These are phyloP conservation scores for Phaffia australis DNA, from an alignment of 768 basidiomycete species.

Conservation along the genomic window DNA sequence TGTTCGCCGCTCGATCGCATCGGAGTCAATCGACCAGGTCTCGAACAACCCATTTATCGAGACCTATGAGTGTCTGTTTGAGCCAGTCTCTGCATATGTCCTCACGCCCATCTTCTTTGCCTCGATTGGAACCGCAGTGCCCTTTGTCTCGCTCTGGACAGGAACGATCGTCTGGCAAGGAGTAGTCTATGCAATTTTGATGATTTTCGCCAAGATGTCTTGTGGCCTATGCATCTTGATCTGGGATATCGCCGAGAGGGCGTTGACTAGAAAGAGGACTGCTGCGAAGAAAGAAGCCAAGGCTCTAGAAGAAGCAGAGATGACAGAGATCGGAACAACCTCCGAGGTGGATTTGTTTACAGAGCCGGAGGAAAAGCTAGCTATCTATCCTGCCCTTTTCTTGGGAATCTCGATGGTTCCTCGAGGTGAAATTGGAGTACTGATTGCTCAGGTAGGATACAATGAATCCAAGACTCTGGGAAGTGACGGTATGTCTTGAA, in stretches of 20 bases:
- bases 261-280: slow-evolving; percentile 1
- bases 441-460: slow-evolving; percentile 28
- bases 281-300: neutral
- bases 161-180: slow-evolving; percentile 47
- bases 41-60: slow-evolving; percentile 6
- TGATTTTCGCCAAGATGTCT: slow-evolving; percentile 48
- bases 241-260: slow-evolving; percentile 24
- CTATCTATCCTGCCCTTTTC: slow-evolving; percentile 38
- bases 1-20: neutral
- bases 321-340: neutral
- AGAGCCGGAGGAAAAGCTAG: neutral
- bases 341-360: neutral
- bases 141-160: slow-evolving; percentile 43
- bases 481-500: neutral
- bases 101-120: slow-evolving; percentile 57
- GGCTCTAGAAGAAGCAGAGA: neutral
- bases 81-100: slow-evolving; percentile 41
- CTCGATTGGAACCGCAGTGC: slow-evolving; percentile 51
- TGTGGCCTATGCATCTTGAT: slow-evolving; percentile 44
- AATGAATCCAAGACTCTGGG: slow-evolving; percentile 11
- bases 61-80: slow-evolving; percentile 34
- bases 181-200: slow-evolving; percentile 47
- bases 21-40: neutral
- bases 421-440: slow-evolving; percentile 56
- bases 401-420: slow-evolving; percentile 55